Evolutionary conservation across 2,329 filamentous ascomycete genomes (phyloP), one percentile per base, ranked within the genome.

Genomic region (Magnaporthiopsis poae): DNA sequence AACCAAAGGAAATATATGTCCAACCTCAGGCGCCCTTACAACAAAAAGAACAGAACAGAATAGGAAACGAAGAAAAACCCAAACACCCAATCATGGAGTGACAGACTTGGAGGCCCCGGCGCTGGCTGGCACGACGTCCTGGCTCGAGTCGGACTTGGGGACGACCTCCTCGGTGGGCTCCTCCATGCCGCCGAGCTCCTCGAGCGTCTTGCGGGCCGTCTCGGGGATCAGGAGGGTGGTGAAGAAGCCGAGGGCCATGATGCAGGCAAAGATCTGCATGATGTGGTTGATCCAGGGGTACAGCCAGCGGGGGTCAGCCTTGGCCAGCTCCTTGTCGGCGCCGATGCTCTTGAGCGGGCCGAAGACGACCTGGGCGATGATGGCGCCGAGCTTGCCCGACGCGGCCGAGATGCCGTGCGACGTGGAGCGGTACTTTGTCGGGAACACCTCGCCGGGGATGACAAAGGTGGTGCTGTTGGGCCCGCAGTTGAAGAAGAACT

Each of bases 221-320:
- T 91, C 90, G 9, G 88, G 88, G 68, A 91, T 90, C 67, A 90
- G 78, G 1, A 90, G 77, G 0, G 88, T 88, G 12, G 88, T 90
- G 74, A 89, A 82, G 77, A 85, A 80, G 67, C 90, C 90, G 67
- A 86, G 80, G 46, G 92, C 81, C 90, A 92, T 92, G 81, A 93
- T 92, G 35, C 90, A 80, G 7, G 89, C 88, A 73, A 83, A 84
- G 71, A 92, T 91, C 80, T 91, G 80, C 73, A 92, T 85, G 60
- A 92, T 89, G 75, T 92, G 89, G 78, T 91, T 82, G 76, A 92
- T 83, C 90, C 89, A 92, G 1, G 88, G 89, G 65, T 71, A 72
- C 21, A 75, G 70, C 64, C 64, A 65, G 31, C 60, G 33, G 21
- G 74, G 69, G 69, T 79, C 78, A 2, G 65, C 69, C 9, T 70